These are phyloP conservation scores for Coprinopsis sp. DNA, from an alignment of 768 basidiomycete genomes.

Conservation along the genomic window DNA sequence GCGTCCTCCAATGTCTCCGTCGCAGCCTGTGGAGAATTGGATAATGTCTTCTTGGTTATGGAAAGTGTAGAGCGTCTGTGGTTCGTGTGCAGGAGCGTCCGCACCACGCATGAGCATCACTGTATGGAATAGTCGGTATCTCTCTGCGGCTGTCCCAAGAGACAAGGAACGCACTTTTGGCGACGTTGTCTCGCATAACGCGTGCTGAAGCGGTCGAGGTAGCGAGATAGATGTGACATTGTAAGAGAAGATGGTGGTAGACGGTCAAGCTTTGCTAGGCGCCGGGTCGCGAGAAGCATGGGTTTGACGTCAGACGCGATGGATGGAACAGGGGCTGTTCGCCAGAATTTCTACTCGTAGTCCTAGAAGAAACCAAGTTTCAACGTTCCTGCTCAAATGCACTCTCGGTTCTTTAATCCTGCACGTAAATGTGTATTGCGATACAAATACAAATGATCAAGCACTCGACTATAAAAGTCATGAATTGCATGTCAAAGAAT, in stretches of 20 bases:
- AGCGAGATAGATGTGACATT: slow-evolving; percentile 35
- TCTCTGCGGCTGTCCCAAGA: not conserved
- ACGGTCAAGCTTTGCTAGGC: too few relatives aligned
- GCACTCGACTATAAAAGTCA: too few relatives aligned
- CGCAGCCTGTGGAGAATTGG: slow-evolving; percentile 76
- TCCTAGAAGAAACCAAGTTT: not conserved
- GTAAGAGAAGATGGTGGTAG: slow-evolving; percentile 16
- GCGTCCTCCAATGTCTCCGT: slow-evolving; percentile 83
- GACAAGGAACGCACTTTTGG: slow-evolving; percentile 26
- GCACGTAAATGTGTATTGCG: too few relatives aligned
- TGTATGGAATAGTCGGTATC: slow-evolving; percentile 20
- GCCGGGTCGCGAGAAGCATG: not conserved
- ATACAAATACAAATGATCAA: too few relatives aligned
- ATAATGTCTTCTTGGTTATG: slow-evolving; percentile 53
- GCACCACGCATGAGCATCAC: slow-evolving; percentile 76
- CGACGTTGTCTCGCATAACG: slow-evolving; percentile 28
- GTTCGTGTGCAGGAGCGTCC: slow-evolving; percentile 53
- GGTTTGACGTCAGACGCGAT: slow-evolving; percentile 14
- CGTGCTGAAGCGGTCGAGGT: slow-evolving; percentile 36
- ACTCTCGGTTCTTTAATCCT: too few relatives aligned
- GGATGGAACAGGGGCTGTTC: not conserved
- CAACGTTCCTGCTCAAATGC: too few relatives aligned
- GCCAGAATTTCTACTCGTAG: not conserved
- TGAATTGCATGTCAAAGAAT: too few relatives aligned
- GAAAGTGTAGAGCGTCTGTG: slow-evolving; percentile 65